These are phyloP conservation scores for Yamadazyma ubonensis DNA, from an alignment of 805 yeast genomes.

Conservation along the genomic window DNA sequence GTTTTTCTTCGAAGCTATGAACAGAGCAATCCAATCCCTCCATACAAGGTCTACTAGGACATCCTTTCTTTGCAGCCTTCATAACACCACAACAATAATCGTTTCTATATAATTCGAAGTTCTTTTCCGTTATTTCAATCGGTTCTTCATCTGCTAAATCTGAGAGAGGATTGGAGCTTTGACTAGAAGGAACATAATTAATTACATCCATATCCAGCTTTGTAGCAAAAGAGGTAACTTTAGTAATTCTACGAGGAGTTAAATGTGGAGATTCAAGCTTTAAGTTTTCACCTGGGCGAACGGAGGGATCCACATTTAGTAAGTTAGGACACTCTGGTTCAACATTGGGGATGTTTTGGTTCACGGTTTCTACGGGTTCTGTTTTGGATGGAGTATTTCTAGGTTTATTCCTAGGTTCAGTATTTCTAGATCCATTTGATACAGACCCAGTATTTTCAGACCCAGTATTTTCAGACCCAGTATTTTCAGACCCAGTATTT, in stretches of 20 bases:
- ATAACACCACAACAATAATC: slow-evolving; percentile 18
- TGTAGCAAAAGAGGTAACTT: background rate
- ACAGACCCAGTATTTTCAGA: too few relatives aligned
- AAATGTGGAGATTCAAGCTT: too few relatives aligned
- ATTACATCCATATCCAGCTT: background rate
- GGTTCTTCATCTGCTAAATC: slow-evolving; percentile 1
- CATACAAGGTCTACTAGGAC: background rate
- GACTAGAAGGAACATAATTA: slow-evolving; percentile 1
- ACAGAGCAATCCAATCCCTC: slow-evolving; percentile 3
- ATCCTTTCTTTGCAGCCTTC: background rate
- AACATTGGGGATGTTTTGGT: background rate
- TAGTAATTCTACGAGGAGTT: slow-evolving; percentile 1
- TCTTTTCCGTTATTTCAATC: background rate
- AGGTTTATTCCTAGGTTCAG: too few relatives aligned
- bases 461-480: too few relatives aligned
- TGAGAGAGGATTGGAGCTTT: slow-evolving; percentile 1
- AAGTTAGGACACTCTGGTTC: background rate
- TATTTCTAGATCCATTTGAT: too few relatives aligned
- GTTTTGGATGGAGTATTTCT: too few relatives aligned
- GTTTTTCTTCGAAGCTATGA: slow-evolving; percentile 2
- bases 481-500: too few relatives aligned
- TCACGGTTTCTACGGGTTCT: too few relatives aligned
- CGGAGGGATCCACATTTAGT: background rate
- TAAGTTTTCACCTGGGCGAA: too few relatives aligned
- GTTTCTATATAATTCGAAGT: slow-evolving; percentile 6